Evolutionary conservation across 768 basidiomycete genomes (phyloP), one percentile per base, ranked within the genome.

Genomic region (Boletus tomentosulus): DNA sequence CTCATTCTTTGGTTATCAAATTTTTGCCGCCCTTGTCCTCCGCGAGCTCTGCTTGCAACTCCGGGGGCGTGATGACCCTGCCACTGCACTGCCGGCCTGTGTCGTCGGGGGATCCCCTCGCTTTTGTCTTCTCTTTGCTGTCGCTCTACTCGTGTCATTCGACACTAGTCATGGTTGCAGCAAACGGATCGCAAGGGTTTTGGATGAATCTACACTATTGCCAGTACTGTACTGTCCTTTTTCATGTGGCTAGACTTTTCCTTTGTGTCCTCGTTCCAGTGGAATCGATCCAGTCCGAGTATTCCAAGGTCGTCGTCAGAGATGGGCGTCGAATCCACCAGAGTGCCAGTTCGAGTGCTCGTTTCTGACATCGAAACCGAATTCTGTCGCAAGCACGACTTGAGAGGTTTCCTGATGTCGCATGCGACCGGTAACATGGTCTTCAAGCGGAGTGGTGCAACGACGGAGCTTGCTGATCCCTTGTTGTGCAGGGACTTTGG

Each of bases 1-100:
- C 70, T 71, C 71, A 74, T 77, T 78, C 60, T 65, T 66, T 79
- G 78, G 78, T 81, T 80, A 81, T 79, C 72, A 75, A 67, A 68
- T 60, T 66, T 67, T 67, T 67, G 66, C 35, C 58, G 57, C 66
- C 63, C 57, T 56, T 62, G 60, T 56, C 39, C 59, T 37, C 1
- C 2, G 54, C 6, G 62, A 65, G 62, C 24, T 34, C 24, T 48
- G 48, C 50, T 56, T 56, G 55, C 50, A 52, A 42, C 55, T 55
- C 48, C 24, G 48, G 44, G 48, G 48, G 25, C 25, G 54, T 3
- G 54, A 55, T 55, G 54, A 55, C 54, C 49, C 30, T 51, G 54
- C 54, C 19, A 25, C 54, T 55, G 54, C 54, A 55, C 24, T 50
- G 3, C 31, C 24, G 44, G 54, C 54, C 31, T 46, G 48, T 27